Percentiles rank a stretch among this genome's conserved stretches.
Evolutionary conservation across 352 stramenopile species (phyloP).

Genomic region (Globisporangium polare): DNA sequence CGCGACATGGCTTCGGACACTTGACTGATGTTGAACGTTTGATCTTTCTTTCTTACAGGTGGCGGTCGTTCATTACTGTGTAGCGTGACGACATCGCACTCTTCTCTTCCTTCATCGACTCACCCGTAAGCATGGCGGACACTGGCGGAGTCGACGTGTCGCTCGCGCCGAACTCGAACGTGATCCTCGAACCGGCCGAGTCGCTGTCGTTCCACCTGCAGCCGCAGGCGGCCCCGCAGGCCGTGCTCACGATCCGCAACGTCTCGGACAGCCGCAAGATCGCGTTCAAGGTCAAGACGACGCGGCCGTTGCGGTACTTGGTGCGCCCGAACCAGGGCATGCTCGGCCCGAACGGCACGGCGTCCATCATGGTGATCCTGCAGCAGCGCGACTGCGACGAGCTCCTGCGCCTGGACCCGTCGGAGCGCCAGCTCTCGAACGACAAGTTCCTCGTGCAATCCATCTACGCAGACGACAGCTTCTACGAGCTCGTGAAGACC

Average conservation of each 20-base stretch:
- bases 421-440: constrained; percentile 80
- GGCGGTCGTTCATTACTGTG: not conserved
- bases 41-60: not conserved
- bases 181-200: constrained; percentile 78
- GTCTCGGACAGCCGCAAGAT: constrained; percentile 77
- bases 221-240: constrained; percentile 61
- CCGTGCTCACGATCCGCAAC: constrained; percentile 82
- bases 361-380: constrained; percentile 84
- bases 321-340: constrained; percentile 87
- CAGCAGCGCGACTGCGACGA: constrained; percentile 89
- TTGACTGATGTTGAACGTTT: not conserved
- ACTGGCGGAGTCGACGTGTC: constrained; percentile 44
- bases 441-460: constrained; percentile 90
- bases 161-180: constrained; percentile 66
- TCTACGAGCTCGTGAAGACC: constrained; percentile 84
- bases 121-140: constrained; percentile 35
- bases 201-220: constrained; percentile 74
- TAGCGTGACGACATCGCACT: not conserved
- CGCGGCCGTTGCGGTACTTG: constrained; percentile 83
- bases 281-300: constrained; percentile 90
- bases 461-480: constrained; percentile 79
- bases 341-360: constrained; percentile 65
- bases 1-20: not conserved
- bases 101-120: not conserved
- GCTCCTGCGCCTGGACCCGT: constrained; percentile 65